Conservation (phyloP, 306 rosid genomes). For the Quercus dentata region DNA sequence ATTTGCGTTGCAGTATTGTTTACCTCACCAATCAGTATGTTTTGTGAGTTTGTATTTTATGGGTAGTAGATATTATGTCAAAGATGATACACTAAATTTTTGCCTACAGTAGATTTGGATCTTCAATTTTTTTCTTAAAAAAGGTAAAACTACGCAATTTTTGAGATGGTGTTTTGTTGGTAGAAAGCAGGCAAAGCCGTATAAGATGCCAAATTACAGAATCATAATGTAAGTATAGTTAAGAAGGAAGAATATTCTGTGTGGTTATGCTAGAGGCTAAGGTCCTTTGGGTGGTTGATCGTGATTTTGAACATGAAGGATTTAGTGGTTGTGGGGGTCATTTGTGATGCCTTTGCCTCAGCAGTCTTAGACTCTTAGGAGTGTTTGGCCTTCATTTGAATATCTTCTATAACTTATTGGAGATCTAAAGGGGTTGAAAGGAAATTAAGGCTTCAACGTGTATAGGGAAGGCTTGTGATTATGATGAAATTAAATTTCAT, state of each 20-base stretch:
- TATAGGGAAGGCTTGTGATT: neutral
- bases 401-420: neutral
- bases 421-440: neutral
- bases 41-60: neutral
- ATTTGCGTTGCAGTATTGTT: conserved; percentile 16
- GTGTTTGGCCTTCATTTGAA: neutral
- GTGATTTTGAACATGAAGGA: neutral
- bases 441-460: neutral
- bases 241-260: neutral
- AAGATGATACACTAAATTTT: neutral
- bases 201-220: neutral
- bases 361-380: neutral
- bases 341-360: neutral
- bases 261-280: neutral
- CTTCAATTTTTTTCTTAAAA: neutral
- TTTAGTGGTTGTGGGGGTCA: neutral
- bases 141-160: neutral
- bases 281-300: neutral
- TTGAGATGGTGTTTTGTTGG: neutral
- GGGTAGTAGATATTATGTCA: neutral
- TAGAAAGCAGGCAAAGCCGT: neutral
- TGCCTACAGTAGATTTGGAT: neutral
- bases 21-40: neutral
- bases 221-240: neutral
- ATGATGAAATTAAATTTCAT: neutral